Evolutionary conservation across 345 rosid species (phyloP).

Genomic region (Hibiscus mutabilis): DNA sequence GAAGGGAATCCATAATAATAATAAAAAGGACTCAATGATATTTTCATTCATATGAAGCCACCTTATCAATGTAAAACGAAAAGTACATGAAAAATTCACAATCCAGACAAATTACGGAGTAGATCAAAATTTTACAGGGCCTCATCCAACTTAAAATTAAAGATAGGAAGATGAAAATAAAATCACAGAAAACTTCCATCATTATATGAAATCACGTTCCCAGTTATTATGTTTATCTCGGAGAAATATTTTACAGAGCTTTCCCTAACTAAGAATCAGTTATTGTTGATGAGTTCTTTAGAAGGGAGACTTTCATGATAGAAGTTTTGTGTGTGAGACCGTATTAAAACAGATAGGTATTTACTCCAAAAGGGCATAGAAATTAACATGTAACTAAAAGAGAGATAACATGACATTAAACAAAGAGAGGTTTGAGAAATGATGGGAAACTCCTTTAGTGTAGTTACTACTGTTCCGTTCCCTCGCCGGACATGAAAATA

Average conservation of each 20-base stretch:
- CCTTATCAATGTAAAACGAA: slow-evolving; percentile 62
- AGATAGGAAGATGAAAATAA: background rate
- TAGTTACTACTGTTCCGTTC: background rate
- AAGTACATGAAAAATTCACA: slow-evolving; percentile 49
- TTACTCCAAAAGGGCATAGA: background rate
- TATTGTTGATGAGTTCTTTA: background rate
- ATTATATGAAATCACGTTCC: background rate
- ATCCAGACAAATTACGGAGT: background rate
- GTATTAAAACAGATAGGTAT: background rate
- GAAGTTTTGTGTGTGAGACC: background rate
- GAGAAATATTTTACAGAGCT: background rate
- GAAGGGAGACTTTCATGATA: background rate
- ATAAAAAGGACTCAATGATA: background rate
- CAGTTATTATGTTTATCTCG: background rate
- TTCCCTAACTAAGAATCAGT: background rate
- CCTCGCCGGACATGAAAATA: background rate
- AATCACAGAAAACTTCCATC: background rate
- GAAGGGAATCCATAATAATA: background rate
- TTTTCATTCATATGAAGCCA: slow-evolving; percentile 33
- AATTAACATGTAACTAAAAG: background rate
- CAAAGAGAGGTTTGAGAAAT: background rate
- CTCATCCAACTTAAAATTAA: background rate
- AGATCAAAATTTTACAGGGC: background rate
- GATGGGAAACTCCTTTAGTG: background rate
- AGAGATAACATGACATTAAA: background rate